Evolutionary conservation across 768 basidiomycete genomes (phyloP).

Genomic region (Pholiota molesta): DNA sequence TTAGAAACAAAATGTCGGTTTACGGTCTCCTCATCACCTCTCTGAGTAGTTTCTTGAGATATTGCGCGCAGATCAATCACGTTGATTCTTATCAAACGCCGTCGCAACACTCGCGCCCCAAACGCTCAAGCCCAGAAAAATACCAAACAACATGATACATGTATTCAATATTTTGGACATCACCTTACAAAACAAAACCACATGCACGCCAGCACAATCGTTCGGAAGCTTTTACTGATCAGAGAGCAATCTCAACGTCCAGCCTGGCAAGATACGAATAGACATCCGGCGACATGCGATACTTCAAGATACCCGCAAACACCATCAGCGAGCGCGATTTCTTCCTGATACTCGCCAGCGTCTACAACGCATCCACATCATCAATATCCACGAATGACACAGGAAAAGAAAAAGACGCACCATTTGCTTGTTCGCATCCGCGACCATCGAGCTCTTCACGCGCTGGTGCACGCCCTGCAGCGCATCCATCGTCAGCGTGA

Average conservation of each 20-base stretch:
- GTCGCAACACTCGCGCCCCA: no score
- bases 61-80: no score
- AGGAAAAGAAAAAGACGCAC: conserved; percentile 41
- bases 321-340: conserved; percentile 88
- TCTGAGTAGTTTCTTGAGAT: no score
- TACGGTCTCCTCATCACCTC: no score
- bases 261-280: conserved; percentile 85
- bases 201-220: not conserved
- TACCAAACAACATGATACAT: no score
- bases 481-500: conserved; percentile 91
- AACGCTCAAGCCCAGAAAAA: no score
- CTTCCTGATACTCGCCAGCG: conserved; percentile 65
- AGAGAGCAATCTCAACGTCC: conserved; percentile 86
- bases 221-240: no score
- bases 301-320: conserved; percentile 86
- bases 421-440: conserved; percentile 79
- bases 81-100: no score
- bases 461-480: conserved; percentile 82
- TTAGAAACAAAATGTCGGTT: no score
- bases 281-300: conserved; percentile 88
- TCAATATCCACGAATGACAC: conserved; percentile 12
- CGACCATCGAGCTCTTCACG: conserved; percentile 68
- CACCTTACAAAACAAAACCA: not conserved
- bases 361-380: no score
- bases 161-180: not conserved